Base-by-base conservation (phyloP, 768 basidiomycete genomes). In the Leccinum rimulosum region DNA sequence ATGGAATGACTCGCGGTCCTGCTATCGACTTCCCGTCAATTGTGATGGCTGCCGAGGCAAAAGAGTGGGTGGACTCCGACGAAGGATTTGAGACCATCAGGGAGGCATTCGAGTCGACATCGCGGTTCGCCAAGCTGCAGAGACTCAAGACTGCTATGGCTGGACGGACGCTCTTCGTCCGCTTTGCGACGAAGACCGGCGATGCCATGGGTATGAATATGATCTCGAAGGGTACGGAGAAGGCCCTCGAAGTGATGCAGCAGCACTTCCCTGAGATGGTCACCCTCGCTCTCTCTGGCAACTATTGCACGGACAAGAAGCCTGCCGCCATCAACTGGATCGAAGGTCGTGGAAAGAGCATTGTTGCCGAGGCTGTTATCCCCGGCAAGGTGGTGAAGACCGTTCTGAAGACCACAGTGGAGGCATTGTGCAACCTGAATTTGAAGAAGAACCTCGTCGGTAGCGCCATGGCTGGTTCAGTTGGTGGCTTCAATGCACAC, bases 151-250 rank as follows among this genome's bases (percentile, higher is more conserved):
- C 87, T 50, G 91, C 89, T 5, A 77, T 98, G 73, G 97, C 97
- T 6, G 97, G 97, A 6, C 84, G 97, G 45, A 96, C 94, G 40
- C 77, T 99, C 40, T 99, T 87, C 70, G 87, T 98, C 25, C 85
- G 97, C 50, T 98, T 99, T 69, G 90, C 91, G 59, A 97, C 95
- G 14, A 87, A 85, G 56, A 98, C 97, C 0, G 97, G 95, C 31
- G 96, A 98, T 68, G 96, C 97, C 45, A 99, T 98, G 96, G 97
- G 97, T 17, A 99, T 99, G 97, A 99, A 99, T 80, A 99, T 98
- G 97, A 97, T 98, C 70, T 92, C 90, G 9, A 99, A 99, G 76
- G 97, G 95, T 3, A 95, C 94, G 10, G 97, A 98, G 78, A 91
- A 91, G 75, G 95, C 95, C 22, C 82, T 99, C 12, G 93, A 89